A percentile compares a stretch with the other conserved stretches of the same genome.
Conservation (phyloP, 2,329 filamentous ascomycete genomes). For the Cryphonectria parasitica region DNA sequence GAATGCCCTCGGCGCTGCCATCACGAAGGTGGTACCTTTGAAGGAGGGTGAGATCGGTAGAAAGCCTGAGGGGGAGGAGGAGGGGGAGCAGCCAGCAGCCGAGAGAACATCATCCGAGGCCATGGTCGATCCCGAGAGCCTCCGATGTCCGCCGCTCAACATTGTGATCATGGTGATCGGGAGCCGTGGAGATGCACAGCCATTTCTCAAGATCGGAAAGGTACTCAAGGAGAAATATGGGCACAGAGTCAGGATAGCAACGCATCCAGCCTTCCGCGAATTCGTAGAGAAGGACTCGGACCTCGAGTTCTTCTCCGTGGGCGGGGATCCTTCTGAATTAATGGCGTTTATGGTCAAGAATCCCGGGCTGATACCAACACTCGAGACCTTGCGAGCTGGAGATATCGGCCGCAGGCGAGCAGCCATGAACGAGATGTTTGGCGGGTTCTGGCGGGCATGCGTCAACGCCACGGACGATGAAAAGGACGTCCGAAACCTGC, state of each 20-base stretch:
- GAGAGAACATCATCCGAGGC: constrained; percentile 34
- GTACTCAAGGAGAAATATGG: constrained; percentile 71
- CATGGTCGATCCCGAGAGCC: constrained; percentile 34
- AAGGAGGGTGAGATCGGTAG: constrained; percentile 40
- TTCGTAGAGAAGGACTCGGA: constrained; percentile 74
- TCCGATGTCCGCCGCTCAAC: constrained; percentile 61
- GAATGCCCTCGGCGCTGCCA: constrained; percentile 69
- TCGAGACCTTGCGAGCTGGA: constrained; percentile 73
- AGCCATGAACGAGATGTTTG: constrained; percentile 80
- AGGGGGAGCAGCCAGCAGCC: constrained; percentile 23
- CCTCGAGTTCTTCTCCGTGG: constrained; percentile 80
- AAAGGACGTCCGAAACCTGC: constrained; percentile 61
- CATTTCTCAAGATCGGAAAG: constrained; percentile 76
- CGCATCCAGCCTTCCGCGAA: constrained; percentile 75
- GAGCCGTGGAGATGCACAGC: constrained; percentile 78
- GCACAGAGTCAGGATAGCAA: constrained; percentile 77
- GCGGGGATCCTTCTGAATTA: constrained; percentile 77
- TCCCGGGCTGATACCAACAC: constrained; percentile 73
- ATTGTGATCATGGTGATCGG: constrained; percentile 86
- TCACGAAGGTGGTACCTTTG: constrained; percentile 57
- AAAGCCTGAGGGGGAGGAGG: constrained; percentile 12
- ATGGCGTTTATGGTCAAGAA: constrained; percentile 93
- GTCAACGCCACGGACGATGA: constrained; percentile 74
- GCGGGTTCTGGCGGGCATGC: constrained; percentile 81
- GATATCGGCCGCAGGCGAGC: constrained; percentile 70